Base-by-base conservation (phyloP, 2,329 filamentous ascomycete genomes). In the Xylaria sp. region DNA sequence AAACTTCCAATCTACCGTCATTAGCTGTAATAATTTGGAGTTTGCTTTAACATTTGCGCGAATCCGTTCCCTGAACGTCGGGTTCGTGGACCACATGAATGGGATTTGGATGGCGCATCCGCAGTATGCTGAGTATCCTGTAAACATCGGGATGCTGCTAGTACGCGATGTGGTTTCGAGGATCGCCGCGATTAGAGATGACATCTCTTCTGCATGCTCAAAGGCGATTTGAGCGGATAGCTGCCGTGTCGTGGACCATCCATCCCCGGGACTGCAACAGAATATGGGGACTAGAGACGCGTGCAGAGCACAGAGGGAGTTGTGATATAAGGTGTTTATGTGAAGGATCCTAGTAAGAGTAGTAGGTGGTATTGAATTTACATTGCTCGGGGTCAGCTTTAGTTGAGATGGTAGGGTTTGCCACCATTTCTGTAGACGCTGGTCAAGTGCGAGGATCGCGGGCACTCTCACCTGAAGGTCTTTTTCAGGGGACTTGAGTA, bases 1-100 rank as follows among this genome's bases (percentile, higher is more conserved):
- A 48, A 59, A 63, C 23, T 67, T 63, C 65, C 59, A 67, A 63
- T 67, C 59, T 15, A 36, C 53, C 2, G 40, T 36, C 65, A 67
- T 63, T 13, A 67, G n/a, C 46, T 63, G 65, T 40, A 66, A 38
- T 31, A 66, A 11, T 40, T 42, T 66, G 6, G 53, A 40, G 20
- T 67, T 67, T 17, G 59, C 59, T 36, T n/a, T 44, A 13, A 63
- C 31, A 38, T 59, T 63, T 26, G 23, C 53, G 17, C 46, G 40
- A 23, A 63, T 15, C 4, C 65, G 42, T 44, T 42, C 59, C 38
- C 46, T 31, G 15, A 67, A 48, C 3, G n/a, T 46, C 23, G 17
- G n/a, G 11, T 67, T 63, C 26, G 59, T 28, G 13, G 59, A 67
- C 65, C 51, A 59, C 53, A 63, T 44, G 20, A 56, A 66, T 9